Evolutionary conservation across 1,284 basidiomycete species (phyloP).

Genomic region (Sporisorium reilianum): DNA sequence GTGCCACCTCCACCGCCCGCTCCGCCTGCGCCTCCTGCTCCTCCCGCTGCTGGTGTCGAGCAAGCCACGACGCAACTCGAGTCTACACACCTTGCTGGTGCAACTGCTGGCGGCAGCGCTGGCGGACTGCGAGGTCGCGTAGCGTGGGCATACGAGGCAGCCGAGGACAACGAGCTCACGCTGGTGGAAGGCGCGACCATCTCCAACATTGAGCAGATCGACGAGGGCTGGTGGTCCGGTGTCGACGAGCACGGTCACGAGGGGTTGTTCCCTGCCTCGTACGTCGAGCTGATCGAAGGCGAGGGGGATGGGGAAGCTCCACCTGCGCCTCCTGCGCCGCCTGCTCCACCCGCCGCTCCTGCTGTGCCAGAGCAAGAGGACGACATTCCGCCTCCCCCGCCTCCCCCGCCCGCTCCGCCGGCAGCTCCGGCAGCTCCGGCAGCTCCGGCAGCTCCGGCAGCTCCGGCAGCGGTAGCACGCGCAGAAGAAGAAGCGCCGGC

Average conservation of each 20-base stretch:
- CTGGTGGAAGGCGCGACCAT: constrained; percentile 62
- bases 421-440: constrained; percentile 40
- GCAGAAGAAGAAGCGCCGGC: constrained; percentile 15
- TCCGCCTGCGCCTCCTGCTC: constrained; percentile 37
- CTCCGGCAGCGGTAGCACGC: constrained; percentile 27
- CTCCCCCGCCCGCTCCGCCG: constrained; percentile 62
- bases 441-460: constrained; percentile 42
- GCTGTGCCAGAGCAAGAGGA: constrained; percentile 29
- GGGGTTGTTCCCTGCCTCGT: constrained; percentile 67
- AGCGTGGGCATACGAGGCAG: constrained; percentile 65
- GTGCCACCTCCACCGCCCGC: constrained; percentile 21
- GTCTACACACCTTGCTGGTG: constrained; percentile 27
- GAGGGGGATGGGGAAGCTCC: constrained; percentile 25
- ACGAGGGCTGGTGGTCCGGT: constrained; percentile 69
- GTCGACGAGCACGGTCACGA: constrained; percentile 57
- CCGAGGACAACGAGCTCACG: constrained; percentile 65
- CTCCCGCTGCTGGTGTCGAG: constrained; percentile 20
- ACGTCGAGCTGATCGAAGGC: constrained; percentile 61
- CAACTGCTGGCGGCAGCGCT: constrained; percentile 3
- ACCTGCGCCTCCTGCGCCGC: constrained; percentile 39
- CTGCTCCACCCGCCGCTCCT: constrained; percentile 19
- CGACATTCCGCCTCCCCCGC: constrained; percentile 72
- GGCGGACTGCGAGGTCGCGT: constrained; percentile 57
- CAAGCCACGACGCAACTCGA: constrained; percentile 38
- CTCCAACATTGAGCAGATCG: constrained; percentile 60